Evolutionary conservation across 176 grass and related monocot species (phyloP), one percentile per base, ranked within the genome.

Genomic region (Oryza nivara): DNA sequence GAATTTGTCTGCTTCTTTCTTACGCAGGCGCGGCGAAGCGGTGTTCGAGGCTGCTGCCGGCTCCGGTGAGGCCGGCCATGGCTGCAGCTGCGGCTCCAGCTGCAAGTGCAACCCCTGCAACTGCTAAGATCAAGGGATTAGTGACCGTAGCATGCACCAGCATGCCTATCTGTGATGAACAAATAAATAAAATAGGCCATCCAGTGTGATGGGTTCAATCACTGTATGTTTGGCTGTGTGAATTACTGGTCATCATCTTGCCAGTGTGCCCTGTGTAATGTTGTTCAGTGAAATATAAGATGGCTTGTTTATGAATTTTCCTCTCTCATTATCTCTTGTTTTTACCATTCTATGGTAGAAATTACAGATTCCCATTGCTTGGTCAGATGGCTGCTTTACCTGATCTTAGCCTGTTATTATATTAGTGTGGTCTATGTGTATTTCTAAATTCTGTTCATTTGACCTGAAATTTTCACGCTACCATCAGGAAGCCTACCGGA

Each of bases 21-120:
- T 38, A 58, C 22, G 36, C 75, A 89, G 81, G 25, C 45, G 14
- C 43, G 14, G 25, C 10, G 47, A 45, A 10, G 14, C 16, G 20
- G 68, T 22, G 48, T 23, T 30, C 20, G 19, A 84, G 87, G 75
- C 45, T 35, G 87, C 30, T 0, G 10, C 56, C 0, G 75, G 51
- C 28, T 52, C 81, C 15, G 52, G 54, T n/a, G n/a, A 76, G 51
- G 65, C 54, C 3, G 72, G 19, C 20, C 17, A 51, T 45, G 66
- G 73, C 22, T 88, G 86, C 66, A 35, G 4, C 45, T 89, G 87
- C 10, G 69, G 76, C 71, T 68, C 75, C 38, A 12, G 47, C 60
- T 84, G 87, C 81, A 35, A 3, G 3, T 84, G 87, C 58, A 47
- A 74, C 58, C 87, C 81, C 56, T 61, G 56, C 56, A 61, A 61